Percentiles rank a stretch among this genome's conserved stretches.
phyloP scores from a whole-genome alignment of 108 stramenopile genomes.

The Cyclotella atomus region DNA sequence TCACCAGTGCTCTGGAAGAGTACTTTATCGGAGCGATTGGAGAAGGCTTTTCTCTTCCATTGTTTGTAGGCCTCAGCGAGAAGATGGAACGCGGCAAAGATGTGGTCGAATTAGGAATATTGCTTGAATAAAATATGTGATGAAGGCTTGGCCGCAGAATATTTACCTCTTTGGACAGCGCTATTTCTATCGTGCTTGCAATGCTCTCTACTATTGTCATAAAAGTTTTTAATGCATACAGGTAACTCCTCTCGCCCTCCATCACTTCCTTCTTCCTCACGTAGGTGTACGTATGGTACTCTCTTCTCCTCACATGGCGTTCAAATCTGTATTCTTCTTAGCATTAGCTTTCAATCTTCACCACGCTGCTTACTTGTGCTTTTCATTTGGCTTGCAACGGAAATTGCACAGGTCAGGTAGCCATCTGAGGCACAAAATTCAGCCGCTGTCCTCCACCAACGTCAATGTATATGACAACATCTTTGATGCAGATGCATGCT shows the following conservation, averaged over 20 bases:
- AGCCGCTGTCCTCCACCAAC: not conserved
- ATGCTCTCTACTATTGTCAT: too few species aligned
- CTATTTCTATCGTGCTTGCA: too few species aligned
- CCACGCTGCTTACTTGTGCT: not conserved
- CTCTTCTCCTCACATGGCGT: too few species aligned
- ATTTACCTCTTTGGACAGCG: too few species aligned
- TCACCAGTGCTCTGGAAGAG: constrained; percentile 17
- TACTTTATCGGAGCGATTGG: constrained; percentile 23
- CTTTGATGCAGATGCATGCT: constrained; percentile 35
- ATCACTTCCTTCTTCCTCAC: too few species aligned
- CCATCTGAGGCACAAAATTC: not conserved
- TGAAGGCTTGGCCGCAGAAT: too few species aligned
- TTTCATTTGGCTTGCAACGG: not conserved
- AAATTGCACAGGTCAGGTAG: not conserved
- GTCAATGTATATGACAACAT: constrained; percentile 46
- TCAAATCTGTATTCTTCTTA: too few species aligned
- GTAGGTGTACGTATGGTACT: too few species aligned
- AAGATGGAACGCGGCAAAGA: constrained; percentile 23
- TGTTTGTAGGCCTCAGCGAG: constrained; percentile 20
- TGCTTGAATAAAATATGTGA: not conserved
- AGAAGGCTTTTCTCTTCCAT: constrained; percentile 38
- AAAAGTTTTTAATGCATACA: too few species aligned
- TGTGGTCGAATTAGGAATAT: not conserved
- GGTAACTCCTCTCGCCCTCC: too few species aligned
- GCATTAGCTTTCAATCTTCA: too few species aligned